These are phyloP conservation scores for Nigrospora sphaerica DNA, from an alignment of 2,329 filamentous ascomycete genomes.

Conservation along the genomic window DNA sequence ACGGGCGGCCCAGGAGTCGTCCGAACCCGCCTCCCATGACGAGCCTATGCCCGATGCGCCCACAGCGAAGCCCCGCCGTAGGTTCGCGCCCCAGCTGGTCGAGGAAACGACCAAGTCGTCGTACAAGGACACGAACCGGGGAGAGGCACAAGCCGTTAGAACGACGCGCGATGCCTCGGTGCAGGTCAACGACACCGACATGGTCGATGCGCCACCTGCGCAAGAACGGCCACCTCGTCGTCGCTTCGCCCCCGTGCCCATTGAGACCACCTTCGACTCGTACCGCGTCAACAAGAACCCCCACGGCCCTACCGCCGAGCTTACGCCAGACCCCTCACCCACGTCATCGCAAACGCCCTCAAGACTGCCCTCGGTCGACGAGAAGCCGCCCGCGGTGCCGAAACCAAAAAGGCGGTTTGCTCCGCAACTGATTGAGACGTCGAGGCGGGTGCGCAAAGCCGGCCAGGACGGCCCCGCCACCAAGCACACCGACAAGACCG, in stretches of 20 bases:
- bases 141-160: not conserved
- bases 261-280: constrained; percentile 64
- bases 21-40: not conserved
- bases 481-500: constrained; percentile 62
- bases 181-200: constrained; percentile 17
- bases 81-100: constrained; percentile 25
- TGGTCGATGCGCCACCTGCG: constrained; percentile 11
- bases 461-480: constrained; percentile 58
- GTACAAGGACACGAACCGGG: not conserved
- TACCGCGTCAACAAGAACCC: constrained; percentile 37
- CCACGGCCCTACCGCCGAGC: constrained; percentile 48
- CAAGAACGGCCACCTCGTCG: constrained; percentile 20
- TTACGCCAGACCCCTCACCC: constrained; percentile 46
- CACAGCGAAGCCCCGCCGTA: constrained; percentile 17
- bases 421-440: constrained; percentile 77
- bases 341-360: constrained; percentile 36
- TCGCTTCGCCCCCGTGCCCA: constrained; percentile 61
- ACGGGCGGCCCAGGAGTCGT: no score
- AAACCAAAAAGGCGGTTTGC: constrained; percentile 51
- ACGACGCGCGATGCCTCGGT: constrained; percentile 20
- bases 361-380: constrained; percentile 5
- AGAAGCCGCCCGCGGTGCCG: constrained; percentile 18
- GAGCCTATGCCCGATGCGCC: constrained; percentile 15
- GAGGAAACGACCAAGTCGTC: constrained; percentile 23
- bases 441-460: constrained; percentile 60